These are phyloP conservation scores for Botrytis sinoallii DNA, from an alignment of 2,329 filamentous ascomycete genomes.

Conservation along the genomic window DNA sequence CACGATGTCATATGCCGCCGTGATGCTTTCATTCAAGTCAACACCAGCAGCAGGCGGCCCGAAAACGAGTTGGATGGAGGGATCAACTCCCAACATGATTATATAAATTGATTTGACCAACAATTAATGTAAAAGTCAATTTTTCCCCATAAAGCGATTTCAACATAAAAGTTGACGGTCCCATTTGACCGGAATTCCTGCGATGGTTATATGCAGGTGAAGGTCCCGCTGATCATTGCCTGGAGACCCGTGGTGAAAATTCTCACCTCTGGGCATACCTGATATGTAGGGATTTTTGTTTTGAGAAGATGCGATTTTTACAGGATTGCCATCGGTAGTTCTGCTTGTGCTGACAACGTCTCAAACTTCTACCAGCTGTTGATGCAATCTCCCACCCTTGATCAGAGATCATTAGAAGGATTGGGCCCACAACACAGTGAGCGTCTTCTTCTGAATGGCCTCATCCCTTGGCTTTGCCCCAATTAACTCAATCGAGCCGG, in stretches of 20 bases:
- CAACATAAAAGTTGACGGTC: not conserved
- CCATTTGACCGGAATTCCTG: slow-evolving; percentile 6
- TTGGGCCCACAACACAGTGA: not conserved
- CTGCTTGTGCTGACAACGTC: not conserved
- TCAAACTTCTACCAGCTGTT: not conserved
- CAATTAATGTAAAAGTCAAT: not conserved
- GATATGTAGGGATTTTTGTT: not conserved
- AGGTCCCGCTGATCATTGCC: slow-evolving; percentile 4
- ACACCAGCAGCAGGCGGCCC: slow-evolving; percentile 1
- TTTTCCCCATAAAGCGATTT: not conserved
- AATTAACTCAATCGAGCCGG: not conserved
- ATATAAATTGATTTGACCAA: not conserved
- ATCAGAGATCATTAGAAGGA: not conserved
- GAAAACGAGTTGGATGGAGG: slow-evolving; percentile 1
- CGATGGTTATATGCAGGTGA: not conserved
- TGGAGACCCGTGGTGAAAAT: not conserved
- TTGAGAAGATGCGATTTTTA: not conserved
- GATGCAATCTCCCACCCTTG: not conserved
- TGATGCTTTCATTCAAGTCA: slow-evolving; percentile 3
- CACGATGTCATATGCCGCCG: slow-evolving; percentile 6
- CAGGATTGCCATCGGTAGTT: not conserved
- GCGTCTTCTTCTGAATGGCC: not conserved
- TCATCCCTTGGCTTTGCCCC: not conserved
- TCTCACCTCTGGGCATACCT: not conserved
- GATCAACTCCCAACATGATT: slow-evolving; percentile 4